Percentiles rank a stretch among this genome's conserved stretches.
These are phyloP conservation scores for Westerdykella aurantiaca DNA, from an alignment of 2,329 filamentous ascomycete species.

Conservation along the genomic window DNA sequence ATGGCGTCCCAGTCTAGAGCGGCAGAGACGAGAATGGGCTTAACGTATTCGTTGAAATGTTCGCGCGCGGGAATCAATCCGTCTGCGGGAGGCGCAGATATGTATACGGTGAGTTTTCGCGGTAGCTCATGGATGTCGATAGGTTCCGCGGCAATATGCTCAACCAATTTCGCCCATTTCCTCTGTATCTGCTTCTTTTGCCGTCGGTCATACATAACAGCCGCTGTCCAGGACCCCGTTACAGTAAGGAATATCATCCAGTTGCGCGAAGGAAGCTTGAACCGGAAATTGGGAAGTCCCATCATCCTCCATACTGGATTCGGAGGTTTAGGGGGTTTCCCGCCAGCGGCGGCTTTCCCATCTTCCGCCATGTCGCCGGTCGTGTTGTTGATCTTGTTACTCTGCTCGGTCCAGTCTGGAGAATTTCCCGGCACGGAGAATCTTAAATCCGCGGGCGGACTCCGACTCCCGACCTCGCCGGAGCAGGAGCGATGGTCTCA, in stretches of 20 bases:
- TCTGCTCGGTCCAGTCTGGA: too few relatives aligned
- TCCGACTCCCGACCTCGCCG: too few relatives aligned
- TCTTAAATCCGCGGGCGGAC: too few relatives aligned
- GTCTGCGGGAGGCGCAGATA: conserved; percentile 82
- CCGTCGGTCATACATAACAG: conserved; percentile 85
- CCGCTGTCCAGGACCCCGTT: conserved; percentile 68
- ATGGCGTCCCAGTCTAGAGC: conserved; percentile 95
- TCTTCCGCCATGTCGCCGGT: too few relatives aligned
- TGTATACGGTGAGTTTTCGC: conserved; percentile 77
- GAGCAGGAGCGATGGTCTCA: too few relatives aligned
- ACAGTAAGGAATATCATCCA: conserved; percentile 94
- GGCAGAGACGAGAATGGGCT: conserved; percentile 82
- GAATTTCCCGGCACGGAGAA: too few relatives aligned
- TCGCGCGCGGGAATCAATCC: conserved; percentile 79
- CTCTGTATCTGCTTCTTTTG: conserved; percentile 80
- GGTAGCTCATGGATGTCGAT: conserved; percentile 68
- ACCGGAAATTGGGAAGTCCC: conserved; percentile 69
- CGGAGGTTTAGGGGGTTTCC: conserved; percentile 28
- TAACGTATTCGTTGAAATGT: conserved; percentile 93
- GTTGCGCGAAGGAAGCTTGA: conserved; percentile 86
- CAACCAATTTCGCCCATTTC: conserved; percentile 81
- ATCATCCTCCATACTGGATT: conserved; percentile 39
- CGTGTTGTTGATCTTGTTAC: too few relatives aligned
- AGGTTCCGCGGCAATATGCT: conserved; percentile 73
- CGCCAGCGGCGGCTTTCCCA: not conserved